These are phyloP conservation scores for Lentinula sp. DNA, from an alignment of 768 basidiomycete species.

Conservation along the genomic window DNA sequence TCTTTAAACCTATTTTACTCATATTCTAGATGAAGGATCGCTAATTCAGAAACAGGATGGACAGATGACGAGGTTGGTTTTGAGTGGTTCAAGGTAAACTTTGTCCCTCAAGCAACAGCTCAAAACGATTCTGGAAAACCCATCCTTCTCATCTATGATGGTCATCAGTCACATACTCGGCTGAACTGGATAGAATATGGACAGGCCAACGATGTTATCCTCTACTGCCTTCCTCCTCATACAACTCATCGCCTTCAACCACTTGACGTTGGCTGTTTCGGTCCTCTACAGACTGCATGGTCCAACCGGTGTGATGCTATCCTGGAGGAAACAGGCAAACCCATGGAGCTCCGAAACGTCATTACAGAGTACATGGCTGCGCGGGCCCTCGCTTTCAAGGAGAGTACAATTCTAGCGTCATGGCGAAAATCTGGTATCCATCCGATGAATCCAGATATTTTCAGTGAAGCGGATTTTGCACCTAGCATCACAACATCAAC, in stretches of 20 bases:
- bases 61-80: constrained; percentile 26
- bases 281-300: constrained; percentile 23
- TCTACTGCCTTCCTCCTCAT: constrained; percentile 32
- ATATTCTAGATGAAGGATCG: too few species aligned
- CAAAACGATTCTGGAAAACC: constrained; percentile 18
- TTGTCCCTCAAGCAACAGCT: constrained; percentile 20
- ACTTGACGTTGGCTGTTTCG: constrained; percentile 34
- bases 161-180: constrained; percentile 35
- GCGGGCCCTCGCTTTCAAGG: constrained; percentile 8
- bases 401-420: constrained; percentile 12
- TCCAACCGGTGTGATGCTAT: constrained; percentile 15
- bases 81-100: constrained; percentile 16
- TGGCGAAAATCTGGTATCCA: constrained; percentile 19
- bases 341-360: constrained; percentile 18
- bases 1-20: too few species aligned
- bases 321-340: constrained; percentile 13
- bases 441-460: constrained; percentile 20
- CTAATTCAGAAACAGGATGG: constrained; percentile 33
- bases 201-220: constrained; percentile 18
- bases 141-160: constrained; percentile 35
- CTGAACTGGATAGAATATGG: constrained; percentile 19
- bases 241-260: constrained; percentile 37
- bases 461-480: constrained; percentile 18
- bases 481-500: constrained; percentile 10
- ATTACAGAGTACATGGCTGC: constrained; percentile 24